phyloP scores from a whole-genome alignment of 495 filamentous ascomycete species.

The Penicillium simplicissimum region DNA sequence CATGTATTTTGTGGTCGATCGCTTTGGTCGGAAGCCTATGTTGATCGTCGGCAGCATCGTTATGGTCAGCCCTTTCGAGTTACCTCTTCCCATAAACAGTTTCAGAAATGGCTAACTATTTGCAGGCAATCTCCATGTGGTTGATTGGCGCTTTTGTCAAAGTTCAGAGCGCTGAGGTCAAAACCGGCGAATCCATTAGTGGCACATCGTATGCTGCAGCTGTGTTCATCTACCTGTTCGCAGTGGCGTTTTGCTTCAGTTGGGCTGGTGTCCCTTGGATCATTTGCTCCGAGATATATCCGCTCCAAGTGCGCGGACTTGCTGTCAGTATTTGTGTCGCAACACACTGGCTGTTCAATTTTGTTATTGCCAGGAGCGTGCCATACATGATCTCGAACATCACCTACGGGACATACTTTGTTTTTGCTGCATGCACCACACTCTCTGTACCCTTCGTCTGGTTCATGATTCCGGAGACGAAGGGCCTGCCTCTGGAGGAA shows the following conservation, averaged over 20 bases:
- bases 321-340: slow-evolving; percentile 43
- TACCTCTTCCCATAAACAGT: background rate
- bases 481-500: slow-evolving; percentile 18
- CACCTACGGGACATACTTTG: slow-evolving; percentile 45
- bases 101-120: slow-evolving; percentile 19
- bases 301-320: slow-evolving; percentile 48
- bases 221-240: slow-evolving; percentile 13
- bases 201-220: slow-evolving; percentile 4
- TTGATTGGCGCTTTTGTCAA: slow-evolving; percentile 15
- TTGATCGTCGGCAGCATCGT: slow-evolving; percentile 13
- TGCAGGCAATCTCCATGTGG: slow-evolving; percentile 17
- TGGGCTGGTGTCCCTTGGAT: slow-evolving; percentile 54
- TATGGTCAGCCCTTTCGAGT: background rate
- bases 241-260: slow-evolving; percentile 10
- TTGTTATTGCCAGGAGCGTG: slow-evolving; percentile 16
- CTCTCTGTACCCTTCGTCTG: slow-evolving; percentile 51
- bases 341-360: slow-evolving; percentile 24
- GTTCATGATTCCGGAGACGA: slow-evolving; percentile 21
- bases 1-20: slow-evolving; percentile 24
- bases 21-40: slow-evolving; percentile 18
- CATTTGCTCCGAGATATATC: slow-evolving; percentile 46
- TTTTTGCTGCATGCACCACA: slow-evolving; percentile 31
- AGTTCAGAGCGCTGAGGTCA: background rate
- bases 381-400: slow-evolving; percentile 43
- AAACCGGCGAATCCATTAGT: background rate